phyloP scores from a whole-genome alignment of 257 asterid species.

The Parsonsia alboflavescens region DNA sequence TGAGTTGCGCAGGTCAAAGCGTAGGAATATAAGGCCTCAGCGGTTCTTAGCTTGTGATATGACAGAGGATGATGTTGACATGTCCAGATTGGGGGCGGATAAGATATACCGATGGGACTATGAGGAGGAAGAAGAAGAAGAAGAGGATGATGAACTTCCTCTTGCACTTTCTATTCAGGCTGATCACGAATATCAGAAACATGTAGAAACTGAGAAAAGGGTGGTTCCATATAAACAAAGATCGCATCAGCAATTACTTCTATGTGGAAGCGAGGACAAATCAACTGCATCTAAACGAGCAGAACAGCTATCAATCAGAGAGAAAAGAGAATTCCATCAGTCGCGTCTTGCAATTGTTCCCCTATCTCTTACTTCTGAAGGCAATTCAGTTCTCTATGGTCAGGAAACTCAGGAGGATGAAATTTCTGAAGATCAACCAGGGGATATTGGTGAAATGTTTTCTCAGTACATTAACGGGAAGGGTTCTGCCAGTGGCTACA shows the following conservation, averaged over 20 bases:
- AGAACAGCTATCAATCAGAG: neutral
- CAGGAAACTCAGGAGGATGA: conserved; percentile 28
- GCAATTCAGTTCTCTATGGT: conserved; percentile 19
- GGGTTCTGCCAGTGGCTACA: conserved; percentile 38
- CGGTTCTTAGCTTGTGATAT: conserved; percentile 68
- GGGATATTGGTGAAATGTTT: conserved; percentile 47
- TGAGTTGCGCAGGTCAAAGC: conserved; percentile 77
- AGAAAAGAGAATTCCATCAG: conserved; percentile 19
- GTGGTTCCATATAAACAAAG: conserved; percentile 15
- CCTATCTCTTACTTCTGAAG: conserved; percentile 25
- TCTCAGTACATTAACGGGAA: conserved; percentile 48
- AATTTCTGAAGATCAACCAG: conserved; percentile 32
- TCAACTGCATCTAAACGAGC: conserved; percentile 20
- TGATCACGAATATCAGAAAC: conserved; percentile 39
- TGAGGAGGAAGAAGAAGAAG: conserved; percentile 47
- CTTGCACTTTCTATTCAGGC: conserved; percentile 72
- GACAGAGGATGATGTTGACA: conserved; percentile 62
- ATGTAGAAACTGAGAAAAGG: conserved; percentile 24
- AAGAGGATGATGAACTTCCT: conserved; percentile 33
- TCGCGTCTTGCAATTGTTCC: conserved; percentile 31
- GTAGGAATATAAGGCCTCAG: conserved; percentile 63
- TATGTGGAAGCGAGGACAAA: conserved; percentile 19
- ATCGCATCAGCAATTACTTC: conserved; percentile 16
- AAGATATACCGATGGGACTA: conserved; percentile 37
- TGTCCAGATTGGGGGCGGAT: conserved; percentile 63